Conservation (phyloP, 2,329 filamentous ascomycete species). For the Dothistroma septosporum region DNA sequence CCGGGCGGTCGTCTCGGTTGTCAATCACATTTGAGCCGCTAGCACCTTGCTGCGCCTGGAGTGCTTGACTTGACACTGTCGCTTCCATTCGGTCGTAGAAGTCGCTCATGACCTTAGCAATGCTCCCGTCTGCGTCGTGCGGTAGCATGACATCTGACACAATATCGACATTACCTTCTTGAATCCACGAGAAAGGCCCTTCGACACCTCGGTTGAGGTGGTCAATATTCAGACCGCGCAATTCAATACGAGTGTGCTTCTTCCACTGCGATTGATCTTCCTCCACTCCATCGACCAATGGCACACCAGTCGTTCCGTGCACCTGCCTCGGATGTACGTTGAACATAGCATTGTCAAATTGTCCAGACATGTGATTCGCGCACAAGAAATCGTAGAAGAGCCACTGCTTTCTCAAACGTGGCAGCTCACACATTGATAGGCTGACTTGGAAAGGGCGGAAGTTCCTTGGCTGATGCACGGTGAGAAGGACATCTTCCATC, state of each 20-base stretch:
- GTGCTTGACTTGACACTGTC: slow-evolving; percentile 59
- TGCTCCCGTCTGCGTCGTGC: slow-evolving; percentile 77
- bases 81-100: slow-evolving; percentile 96
- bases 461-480: slow-evolving; percentile 79
- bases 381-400: slow-evolving; percentile 96
- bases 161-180: slow-evolving; percentile 94
- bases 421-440: slow-evolving; percentile 92
- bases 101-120: slow-evolving; percentile 92
- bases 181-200: slow-evolving; percentile 95
- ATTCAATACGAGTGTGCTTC: slow-evolving; percentile 86
- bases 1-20: slow-evolving; percentile 19
- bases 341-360: slow-evolving; percentile 91
- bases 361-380: slow-evolving; percentile 92
- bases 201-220: slow-evolving; percentile 91
- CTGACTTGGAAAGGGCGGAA: slow-evolving; percentile 96
- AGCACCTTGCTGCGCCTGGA: slow-evolving; percentile 1
- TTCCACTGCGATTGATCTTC: slow-evolving; percentile 77
- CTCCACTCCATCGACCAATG: slow-evolving; percentile 54
- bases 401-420: slow-evolving; percentile 90
- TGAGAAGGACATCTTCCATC: slow-evolving; percentile 87
- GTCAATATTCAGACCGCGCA: slow-evolving; percentile 91
- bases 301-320: slow-evolving; percentile 68
- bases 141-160: slow-evolving; percentile 95
- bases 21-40: slow-evolving; percentile 20
- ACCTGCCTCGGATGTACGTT: slow-evolving; percentile 93